Evolutionary conservation across 352 stramenopile genomes (phyloP), one percentile per base, ranked within the genome.

Genomic region (Globisporangium solare): DNA sequence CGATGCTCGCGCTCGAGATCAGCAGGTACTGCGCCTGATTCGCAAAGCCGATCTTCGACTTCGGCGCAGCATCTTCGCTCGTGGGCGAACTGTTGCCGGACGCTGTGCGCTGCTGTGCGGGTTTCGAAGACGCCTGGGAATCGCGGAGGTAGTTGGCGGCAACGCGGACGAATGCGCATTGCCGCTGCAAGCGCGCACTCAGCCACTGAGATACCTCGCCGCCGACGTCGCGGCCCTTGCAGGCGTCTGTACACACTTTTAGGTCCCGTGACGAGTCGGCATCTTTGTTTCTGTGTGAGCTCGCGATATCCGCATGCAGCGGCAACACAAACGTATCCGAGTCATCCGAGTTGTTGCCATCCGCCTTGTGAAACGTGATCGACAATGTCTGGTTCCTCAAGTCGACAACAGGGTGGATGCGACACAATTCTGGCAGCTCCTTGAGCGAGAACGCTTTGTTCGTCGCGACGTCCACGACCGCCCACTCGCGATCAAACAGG

Each of bases 11-110:
- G 8, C 73, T 61, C 7, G 76, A 90, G 46, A 90, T 72, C 27
- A 88, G 54, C 56, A 88, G 61, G 43, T 73, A 91, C 63, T 85
- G 83, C 31, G 79, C 73, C 45, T 89, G 75, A 58, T 92, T 92
- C 14, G 78, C 78, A 51, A 91, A 91, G 41, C 84, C 80, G 40
- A 89, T 92, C 31, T 83, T 72, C 20, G 67, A 7, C 10, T 35
- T 35, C 6, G 27, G 7, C 27, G 1, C 13, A 24, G 37, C 15
- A 2, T 35, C 40, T 8, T 41, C 46, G 7, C 15, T 46, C 6
- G 50, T 63, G 12, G 57, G 49, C 1, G 57, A 63, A 21, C 12
- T 49, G 12, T 12, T 12, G 18, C 2, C 27, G 17, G 11, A 0
- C 4, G 4, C 51, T 15, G 0, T 51, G 10, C 20, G 2, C 39